Conservation (phyloP, 192 early-diverging fungal species). For the Entophlyctis luteolus region DNA sequence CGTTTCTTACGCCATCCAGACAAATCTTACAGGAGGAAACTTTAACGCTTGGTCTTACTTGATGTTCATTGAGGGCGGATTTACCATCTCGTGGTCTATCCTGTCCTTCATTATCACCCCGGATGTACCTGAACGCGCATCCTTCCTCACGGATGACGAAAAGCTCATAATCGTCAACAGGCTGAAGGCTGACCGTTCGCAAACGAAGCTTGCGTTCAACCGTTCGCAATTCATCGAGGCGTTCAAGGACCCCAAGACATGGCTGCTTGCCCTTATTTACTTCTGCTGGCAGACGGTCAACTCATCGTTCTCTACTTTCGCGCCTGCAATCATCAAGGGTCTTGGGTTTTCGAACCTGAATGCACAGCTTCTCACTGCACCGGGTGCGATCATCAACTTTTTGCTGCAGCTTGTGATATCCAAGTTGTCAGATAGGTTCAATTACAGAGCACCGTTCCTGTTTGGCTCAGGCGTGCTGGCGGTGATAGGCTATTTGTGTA, state of each 20-base stretch:
- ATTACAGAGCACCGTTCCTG: no score
- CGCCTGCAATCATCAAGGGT: neutral
- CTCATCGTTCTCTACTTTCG: neutral
- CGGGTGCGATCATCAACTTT: neutral
- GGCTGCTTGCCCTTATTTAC: neutral
- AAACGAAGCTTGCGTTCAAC: neutral
- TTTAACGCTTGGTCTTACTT: neutral
- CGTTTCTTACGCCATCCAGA: neutral
- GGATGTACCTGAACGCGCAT: neutral
- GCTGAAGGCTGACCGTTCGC: neutral
- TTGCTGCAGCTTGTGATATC: no score
- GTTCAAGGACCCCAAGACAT: neutral
- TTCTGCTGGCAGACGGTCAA: neutral
- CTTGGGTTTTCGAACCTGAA: neutral
- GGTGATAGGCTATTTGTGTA: no score
- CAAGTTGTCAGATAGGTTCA: no score
- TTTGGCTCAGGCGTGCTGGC: no score
- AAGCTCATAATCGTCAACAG: neutral
- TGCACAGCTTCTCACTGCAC: neutral
- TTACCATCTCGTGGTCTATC: neutral
- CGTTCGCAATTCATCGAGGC: neutral
- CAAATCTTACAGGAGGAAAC: neutral
- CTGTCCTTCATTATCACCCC: neutral
- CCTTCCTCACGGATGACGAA: neutral
- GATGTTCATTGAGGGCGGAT: neutral